Evolutionary conservation across 192 early-diverging fungal species (phyloP).

Genomic region (Chytriomyces sp.): DNA sequence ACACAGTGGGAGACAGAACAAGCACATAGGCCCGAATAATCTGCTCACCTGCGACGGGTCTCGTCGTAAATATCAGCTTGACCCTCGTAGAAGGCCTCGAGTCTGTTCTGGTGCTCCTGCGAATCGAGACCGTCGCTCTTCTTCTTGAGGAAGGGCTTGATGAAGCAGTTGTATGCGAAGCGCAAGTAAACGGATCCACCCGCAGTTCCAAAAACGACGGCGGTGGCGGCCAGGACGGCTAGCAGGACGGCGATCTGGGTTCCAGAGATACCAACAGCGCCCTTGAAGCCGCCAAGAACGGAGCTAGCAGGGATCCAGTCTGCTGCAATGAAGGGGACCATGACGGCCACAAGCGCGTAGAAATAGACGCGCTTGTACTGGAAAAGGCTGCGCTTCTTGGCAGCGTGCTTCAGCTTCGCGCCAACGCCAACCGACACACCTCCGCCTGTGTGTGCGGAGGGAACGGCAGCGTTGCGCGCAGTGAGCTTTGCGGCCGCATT

Average conservation of each 20-base stretch:
- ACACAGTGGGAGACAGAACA: not conserved
- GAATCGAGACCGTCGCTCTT: constrained; percentile 63
- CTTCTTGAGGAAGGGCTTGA: constrained; percentile 59
- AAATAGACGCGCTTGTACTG: constrained; percentile 40
- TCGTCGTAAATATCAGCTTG: constrained; percentile 81
- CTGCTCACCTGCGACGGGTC: constrained; percentile 56
- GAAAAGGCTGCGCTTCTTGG: constrained; percentile 26
- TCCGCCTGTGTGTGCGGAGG: constrained; percentile 28
- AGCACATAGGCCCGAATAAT: not conserved
- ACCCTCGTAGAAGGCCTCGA: constrained; percentile 80
- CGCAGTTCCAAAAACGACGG: constrained; percentile 27
- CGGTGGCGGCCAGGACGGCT: constrained; percentile 18
- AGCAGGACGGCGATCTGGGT: constrained; percentile 35
- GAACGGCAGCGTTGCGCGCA: constrained; percentile 30
- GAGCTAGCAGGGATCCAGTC: constrained; percentile 40
- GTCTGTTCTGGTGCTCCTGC: constrained; percentile 66
- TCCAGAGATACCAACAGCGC: constrained; percentile 24
- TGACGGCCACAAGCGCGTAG: constrained; percentile 25
- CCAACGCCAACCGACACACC: constrained; percentile 34
- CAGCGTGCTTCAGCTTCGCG: constrained; percentile 28
- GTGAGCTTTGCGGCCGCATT: not conserved
- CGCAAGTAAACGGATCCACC: constrained; percentile 35
- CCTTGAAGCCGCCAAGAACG: constrained; percentile 32
- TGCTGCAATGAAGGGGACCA: constrained; percentile 38
- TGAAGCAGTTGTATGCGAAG: constrained; percentile 68